Evolutionary conservation across 2,329 filamentous ascomycete species (phyloP).

Genomic region (Pleomassaria siparia): DNA sequence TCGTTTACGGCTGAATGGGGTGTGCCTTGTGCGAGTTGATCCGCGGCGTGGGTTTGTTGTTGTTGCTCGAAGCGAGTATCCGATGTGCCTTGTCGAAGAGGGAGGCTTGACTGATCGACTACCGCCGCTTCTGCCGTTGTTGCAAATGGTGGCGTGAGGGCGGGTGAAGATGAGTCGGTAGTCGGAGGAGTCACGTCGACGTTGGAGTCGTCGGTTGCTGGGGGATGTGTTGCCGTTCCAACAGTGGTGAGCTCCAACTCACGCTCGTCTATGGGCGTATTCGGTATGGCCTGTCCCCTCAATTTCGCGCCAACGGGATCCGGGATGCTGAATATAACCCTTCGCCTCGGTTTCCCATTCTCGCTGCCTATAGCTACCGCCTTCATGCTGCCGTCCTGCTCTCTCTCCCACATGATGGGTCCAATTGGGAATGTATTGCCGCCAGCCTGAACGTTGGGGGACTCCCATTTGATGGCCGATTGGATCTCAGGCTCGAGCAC

Average conservation of each 20-base stretch:
- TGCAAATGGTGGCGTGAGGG: constrained; percentile 11
- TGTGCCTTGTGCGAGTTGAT: constrained; percentile 46
- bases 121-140: constrained; percentile 1
- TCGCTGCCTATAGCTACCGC: constrained; percentile 50
- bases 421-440: constrained; percentile 49
- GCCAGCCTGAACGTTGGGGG: constrained; percentile 32
- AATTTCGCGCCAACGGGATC: constrained; percentile 31
- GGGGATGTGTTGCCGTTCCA: constrained; percentile 42
- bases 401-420: constrained; percentile 50
- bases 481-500: constrained; percentile 63
- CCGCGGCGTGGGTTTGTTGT: constrained; percentile 46
- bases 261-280: constrained; percentile 29
- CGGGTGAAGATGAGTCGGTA: constrained; percentile 21
- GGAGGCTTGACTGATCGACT: constrained; percentile 18
- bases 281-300: constrained; percentile 25
- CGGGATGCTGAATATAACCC: constrained; percentile 43
- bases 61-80: constrained; percentile 46
- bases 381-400: constrained; percentile 45
- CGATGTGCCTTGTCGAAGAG: constrained; percentile 46
- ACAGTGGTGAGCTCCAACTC: constrained; percentile 34
- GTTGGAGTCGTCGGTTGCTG: constrained; percentile 21
- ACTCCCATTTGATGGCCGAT: constrained; percentile 46
- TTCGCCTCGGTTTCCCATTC: constrained; percentile 43
- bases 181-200: constrained; percentile 22
- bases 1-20: constrained; percentile 43